Evolutionary conservation across 768 basidiomycete genomes (phyloP).

Genomic region (Tricholomella constricta): DNA sequence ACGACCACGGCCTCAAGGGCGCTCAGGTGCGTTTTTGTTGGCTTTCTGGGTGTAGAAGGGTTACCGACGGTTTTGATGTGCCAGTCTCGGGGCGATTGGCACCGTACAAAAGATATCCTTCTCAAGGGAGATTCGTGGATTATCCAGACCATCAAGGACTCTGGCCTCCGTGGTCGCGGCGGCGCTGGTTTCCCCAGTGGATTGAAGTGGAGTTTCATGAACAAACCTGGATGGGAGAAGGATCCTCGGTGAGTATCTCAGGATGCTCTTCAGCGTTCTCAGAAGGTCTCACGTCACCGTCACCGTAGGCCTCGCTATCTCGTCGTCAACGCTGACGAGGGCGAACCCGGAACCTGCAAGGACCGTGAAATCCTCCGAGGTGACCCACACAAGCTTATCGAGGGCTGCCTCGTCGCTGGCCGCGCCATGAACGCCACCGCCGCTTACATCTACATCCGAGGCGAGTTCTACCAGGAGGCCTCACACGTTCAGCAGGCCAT

Average conservation of each 20-base stretch:
- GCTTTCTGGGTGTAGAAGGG: no score
- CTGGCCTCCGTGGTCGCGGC: slow-evolving; percentile 92
- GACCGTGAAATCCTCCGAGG: slow-evolving; percentile 98
- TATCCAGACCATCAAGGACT: slow-evolving; percentile 94
- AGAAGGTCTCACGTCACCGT: no score
- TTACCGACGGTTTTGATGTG: background rate
- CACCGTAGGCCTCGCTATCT: slow-evolving; percentile 94
- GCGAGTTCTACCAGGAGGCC: slow-evolving; percentile 97
- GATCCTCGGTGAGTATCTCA: slow-evolving; percentile 67
- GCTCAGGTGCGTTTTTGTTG: slow-evolving; percentile 61
- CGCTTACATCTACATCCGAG: slow-evolving; percentile 99
- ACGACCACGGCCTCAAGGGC: slow-evolving; percentile 93
- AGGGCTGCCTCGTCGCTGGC: slow-evolving; percentile 96
- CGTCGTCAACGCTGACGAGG: slow-evolving; percentile 98
- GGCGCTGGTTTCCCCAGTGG: slow-evolving; percentile 97
- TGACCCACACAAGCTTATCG: slow-evolving; percentile 97
- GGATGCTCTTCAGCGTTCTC: background rate
- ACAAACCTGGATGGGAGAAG: slow-evolving; percentile 98
- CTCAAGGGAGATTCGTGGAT: slow-evolving; percentile 97
- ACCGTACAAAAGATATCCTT: slow-evolving; percentile 94
- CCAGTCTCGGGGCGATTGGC: slow-evolving; percentile 96
- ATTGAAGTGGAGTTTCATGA: slow-evolving; percentile 98
- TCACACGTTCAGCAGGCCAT: slow-evolving; percentile 94
- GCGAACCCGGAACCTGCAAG: slow-evolving; percentile 98
- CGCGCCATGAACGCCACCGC: slow-evolving; percentile 97